Conservation (phyloP, 1,284 basidiomycete genomes). For the Dichomitus squalens region DNA sequence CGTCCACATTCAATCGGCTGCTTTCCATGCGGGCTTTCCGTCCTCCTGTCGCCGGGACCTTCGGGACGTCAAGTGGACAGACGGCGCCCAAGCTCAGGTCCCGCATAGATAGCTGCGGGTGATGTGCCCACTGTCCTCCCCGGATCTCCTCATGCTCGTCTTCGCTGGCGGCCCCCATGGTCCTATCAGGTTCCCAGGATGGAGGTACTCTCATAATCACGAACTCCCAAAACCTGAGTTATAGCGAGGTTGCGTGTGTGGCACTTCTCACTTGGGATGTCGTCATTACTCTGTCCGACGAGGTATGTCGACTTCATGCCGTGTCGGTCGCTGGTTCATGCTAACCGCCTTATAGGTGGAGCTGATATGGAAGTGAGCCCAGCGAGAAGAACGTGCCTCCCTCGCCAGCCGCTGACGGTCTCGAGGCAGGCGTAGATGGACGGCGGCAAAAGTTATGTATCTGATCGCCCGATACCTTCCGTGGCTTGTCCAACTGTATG, state of each 20-base stretch:
- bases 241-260: constrained; percentile 23
- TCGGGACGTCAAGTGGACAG: too few relatives aligned
- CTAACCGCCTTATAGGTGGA: constrained; percentile 6
- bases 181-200: background rate
- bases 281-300: constrained; percentile 17
- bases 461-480: constrained; percentile 28
- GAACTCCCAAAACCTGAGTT: constrained; percentile 16
- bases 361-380: constrained; percentile 19
- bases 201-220: background rate
- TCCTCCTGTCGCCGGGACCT: too few relatives aligned
- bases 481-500: constrained; percentile 28
- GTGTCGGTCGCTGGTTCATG: background rate
- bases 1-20: too few relatives aligned
- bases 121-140: background rate
- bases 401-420: too few relatives aligned
- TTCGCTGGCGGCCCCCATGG: background rate
- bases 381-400: background rate
- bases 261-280: constrained; percentile 23
- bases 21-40: too few relatives aligned
- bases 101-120: background rate
- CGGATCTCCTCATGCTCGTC: background rate
- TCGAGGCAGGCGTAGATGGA: constrained; percentile 22
- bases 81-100: background rate
- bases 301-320: constrained; percentile 6
- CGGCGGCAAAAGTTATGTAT: constrained; percentile 27